phyloP scores from a whole-genome alignment of 148 eudicot species.

The Heliosperma pusillum region DNA sequence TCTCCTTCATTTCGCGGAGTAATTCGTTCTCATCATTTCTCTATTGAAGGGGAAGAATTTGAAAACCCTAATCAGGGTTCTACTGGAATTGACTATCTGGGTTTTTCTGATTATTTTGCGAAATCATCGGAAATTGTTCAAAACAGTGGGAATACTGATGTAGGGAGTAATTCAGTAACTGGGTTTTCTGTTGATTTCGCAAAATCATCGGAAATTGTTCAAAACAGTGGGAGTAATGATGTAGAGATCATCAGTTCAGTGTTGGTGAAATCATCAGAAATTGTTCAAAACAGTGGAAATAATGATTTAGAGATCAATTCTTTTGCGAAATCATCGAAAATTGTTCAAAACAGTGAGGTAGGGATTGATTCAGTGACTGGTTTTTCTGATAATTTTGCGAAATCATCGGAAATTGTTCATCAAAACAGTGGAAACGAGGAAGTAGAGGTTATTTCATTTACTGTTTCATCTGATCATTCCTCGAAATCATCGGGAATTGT shows the following conservation, averaged over 20 bases:
- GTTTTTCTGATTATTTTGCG: background rate
- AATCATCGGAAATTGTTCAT: background rate
- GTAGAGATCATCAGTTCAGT: background rate
- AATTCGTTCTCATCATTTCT: slow-evolving; percentile 62
- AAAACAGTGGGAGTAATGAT: background rate
- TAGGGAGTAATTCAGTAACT: background rate
- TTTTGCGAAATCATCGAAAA: background rate
- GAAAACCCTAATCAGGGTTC: slow-evolving; percentile 33
- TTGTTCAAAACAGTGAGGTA: background rate
- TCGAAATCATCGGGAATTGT: background rate
- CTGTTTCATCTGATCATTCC: background rate
- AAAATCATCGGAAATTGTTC: background rate
- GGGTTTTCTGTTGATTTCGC: background rate
- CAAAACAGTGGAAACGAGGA: slow-evolving; percentile 1
- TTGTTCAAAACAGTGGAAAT: background rate
- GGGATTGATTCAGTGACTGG: background rate
- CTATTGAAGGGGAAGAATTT: slow-evolving; percentile 41
- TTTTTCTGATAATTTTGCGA: background rate
- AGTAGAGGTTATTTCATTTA: background rate
- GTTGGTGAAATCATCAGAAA: background rate
- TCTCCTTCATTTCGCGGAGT: slow-evolving; percentile 30
- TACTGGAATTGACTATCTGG: background rate
- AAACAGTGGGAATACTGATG: background rate
- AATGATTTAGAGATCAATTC: background rate
- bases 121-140: background rate